Base-by-base conservation (phyloP, 2,329 filamentous ascomycete genomes). In the Talaromyces verruculosus region DNA sequence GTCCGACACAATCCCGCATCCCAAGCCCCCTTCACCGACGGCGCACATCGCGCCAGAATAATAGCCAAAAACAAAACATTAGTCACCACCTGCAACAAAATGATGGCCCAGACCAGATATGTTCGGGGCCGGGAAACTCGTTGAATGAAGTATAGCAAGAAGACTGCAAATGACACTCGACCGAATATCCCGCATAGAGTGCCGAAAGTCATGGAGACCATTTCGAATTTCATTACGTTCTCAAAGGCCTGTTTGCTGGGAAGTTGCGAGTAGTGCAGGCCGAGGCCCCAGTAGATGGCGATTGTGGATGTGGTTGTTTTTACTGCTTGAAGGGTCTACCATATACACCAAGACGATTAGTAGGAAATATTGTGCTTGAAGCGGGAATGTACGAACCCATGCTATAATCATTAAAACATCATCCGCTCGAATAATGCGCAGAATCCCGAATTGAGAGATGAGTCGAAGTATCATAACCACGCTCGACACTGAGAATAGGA, bases 101-200 rank as follows among this genome's bases (percentile, higher is more conserved):
- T 68, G 13, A 71, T 43, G 19, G 55, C 57, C 45, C 68, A 71
- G 1, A 71, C 37, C 0, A 71, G 65, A 45, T 67, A 65, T 11
- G 67, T 59, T 7, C 53, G 67, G 10, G 43, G 30, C n/a, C 35
- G 33, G 8, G 61, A 66, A 58, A 71, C 57, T 3, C 68, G 43
- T 19, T 64, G 61, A 6, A 69, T 61, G 2, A 71, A 65, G 7
- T 67, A 68, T 5, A 69, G 63, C 0, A 72, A 60, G 1, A 70
- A 71, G 10, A 69, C 57, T 13, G 63, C 66, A 17, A 70, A 68
- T 2, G 69, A 67, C 8, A 71, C 63, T 30, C 71, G 71, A 1
- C 67, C 69, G 3, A 70, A 65, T 10, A 68, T 63, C 8, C 62
- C 67, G 47, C 68, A 68, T 25, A 71, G 30, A 19, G 67, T 57